A percentile compares a stretch with the other conserved stretches of the same genome.
Evolutionary conservation across 1,284 basidiomycete species (phyloP).

Genomic region (Austroboletus niveus): DNA sequence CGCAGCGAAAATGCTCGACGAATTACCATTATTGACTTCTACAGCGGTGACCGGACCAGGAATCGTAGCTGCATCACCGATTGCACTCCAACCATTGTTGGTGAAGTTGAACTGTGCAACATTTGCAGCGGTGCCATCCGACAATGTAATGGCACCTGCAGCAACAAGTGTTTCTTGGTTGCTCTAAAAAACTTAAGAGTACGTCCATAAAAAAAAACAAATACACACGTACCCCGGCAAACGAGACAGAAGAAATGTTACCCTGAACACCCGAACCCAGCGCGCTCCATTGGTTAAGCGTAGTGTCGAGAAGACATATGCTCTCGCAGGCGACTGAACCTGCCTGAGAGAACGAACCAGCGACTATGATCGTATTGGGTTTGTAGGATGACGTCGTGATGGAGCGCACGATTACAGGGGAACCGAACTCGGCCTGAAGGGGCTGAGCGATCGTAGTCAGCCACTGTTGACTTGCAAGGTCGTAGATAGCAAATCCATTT

Average conservation of each 20-base stretch:
- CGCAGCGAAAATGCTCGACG: conserved; percentile 85
- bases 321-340: conserved; percentile 76
- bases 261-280: conserved; percentile 85
- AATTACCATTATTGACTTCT: conserved; percentile 80
- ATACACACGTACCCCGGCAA: conserved; percentile 67
- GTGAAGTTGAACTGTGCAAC: conserved; percentile 71
- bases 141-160: conserved; percentile 72
- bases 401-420: conserved; percentile 68
- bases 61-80: conserved; percentile 65
- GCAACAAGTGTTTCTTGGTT: conserved; percentile 66
- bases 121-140: conserved; percentile 57
- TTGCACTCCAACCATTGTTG: conserved; percentile 70
- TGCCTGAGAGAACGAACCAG: conserved; percentile 81
- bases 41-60: conserved; percentile 91
- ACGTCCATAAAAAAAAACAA: not conserved
- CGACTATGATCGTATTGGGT: conserved; percentile 72
- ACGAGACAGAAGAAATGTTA: conserved; percentile 75
- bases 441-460: conserved; percentile 53
- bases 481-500: conserved; percentile 75
- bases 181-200: conserved; percentile 37
- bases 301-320: conserved; percentile 77
- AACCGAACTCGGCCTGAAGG: conserved; percentile 53
- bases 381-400: conserved; percentile 66
- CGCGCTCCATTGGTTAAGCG: conserved; percentile 71
- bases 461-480: conserved; percentile 66